Base-by-base conservation (phyloP, 257 asterid genomes). In the Nicotiana noctiflora region DNA sequence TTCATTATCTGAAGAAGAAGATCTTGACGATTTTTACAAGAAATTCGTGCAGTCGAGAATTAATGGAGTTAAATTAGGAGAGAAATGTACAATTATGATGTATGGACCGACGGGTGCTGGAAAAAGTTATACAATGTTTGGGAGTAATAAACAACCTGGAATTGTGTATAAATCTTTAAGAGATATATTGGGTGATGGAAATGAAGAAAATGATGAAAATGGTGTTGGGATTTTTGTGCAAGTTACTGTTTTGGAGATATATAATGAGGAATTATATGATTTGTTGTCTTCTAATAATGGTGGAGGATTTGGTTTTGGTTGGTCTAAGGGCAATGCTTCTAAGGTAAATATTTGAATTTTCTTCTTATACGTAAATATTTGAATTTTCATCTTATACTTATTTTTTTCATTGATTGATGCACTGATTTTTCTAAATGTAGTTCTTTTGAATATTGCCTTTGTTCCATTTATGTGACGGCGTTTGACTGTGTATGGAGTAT, bases 21-120 rank as follows among this genome's bases (percentile, higher is more conserved):
- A 86, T 77, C 90, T 96, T 32, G 98, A 94, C 9, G 87, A 83
- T 1, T 96, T 96, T 51, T 96, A 96, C 52, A 85, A 68, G 87
- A 94, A 90, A 8, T 94, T 94, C 25, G 97, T 96, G 5, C 84
- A 89, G 67, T 92, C 97, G 0, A 88, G 99, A 82, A 90, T 96
- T 5, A 86, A 90, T 40, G 99, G 93, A 0, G 98, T 96, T 37
- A 94, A 90, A 80, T 7, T 90, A 80, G 99, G 99, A 51, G 92
- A 86, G 44, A 94, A 91, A 75, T 96, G 99, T n/a, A 93, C 98
- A 0, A 83, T 95, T 0, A 93, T 95, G 98, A 93, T 93, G 98
- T 95, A 95, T 56, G 99, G 99, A 0, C 99, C 98, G 1, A 92
- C 99, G 0, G 99, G 99, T 8, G 90, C 99, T 0, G 99, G 99